These are phyloP conservation scores for Mychonastes homosphaera DNA, from an alignment of 139 green algal species.

Conservation along the genomic window DNA sequence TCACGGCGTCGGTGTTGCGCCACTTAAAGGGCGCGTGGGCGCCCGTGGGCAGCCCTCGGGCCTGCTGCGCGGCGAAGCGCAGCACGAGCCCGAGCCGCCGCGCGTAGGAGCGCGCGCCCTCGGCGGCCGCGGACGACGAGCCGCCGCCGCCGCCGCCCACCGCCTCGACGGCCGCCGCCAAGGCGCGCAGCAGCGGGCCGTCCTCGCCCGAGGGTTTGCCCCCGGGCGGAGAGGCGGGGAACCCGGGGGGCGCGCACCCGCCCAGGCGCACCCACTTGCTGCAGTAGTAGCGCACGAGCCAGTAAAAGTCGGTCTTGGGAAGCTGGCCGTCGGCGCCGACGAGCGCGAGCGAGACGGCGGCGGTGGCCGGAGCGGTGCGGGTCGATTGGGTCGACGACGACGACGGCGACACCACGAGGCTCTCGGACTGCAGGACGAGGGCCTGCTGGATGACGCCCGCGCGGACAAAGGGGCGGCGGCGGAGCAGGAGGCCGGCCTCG, in stretches of 20 bases:
- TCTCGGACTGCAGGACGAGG: conserved; percentile 59
- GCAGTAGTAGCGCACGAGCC: conserved; percentile 23
- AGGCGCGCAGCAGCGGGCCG: not conserved
- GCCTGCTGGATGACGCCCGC: conserved; percentile 56
- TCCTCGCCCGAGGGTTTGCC: too few relatives aligned
- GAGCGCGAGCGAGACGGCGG: too few relatives aligned
- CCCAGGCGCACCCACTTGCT: not conserved
- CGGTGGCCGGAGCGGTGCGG: too few relatives aligned
- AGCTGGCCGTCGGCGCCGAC: conserved; percentile 50
- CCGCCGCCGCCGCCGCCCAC: not conserved
- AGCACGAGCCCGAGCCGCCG: conserved; percentile 4
- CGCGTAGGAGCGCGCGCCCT: not conserved
- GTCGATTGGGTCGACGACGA: conserved; percentile 21
- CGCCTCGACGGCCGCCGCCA: not conserved
- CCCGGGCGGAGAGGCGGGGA: too few relatives aligned
- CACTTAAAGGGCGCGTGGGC: conserved; percentile 53
- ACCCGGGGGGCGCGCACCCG: too few relatives aligned
- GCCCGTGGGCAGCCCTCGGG: conserved; percentile 29
- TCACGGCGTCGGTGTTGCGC: conserved; percentile 48
- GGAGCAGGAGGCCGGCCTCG: not conserved
- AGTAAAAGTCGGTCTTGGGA: conserved; percentile 68
- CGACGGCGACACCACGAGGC: too few relatives aligned
- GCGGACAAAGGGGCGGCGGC: conserved; percentile 13
- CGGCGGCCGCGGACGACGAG: not conserved
- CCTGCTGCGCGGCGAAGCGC: conserved; percentile 38